A percentile compares a stretch with the other conserved stretches of the same genome.
Evolutionary conservation across 495 filamentous ascomycete species (phyloP).

Genomic region (Aspergillus egyptiacus): DNA sequence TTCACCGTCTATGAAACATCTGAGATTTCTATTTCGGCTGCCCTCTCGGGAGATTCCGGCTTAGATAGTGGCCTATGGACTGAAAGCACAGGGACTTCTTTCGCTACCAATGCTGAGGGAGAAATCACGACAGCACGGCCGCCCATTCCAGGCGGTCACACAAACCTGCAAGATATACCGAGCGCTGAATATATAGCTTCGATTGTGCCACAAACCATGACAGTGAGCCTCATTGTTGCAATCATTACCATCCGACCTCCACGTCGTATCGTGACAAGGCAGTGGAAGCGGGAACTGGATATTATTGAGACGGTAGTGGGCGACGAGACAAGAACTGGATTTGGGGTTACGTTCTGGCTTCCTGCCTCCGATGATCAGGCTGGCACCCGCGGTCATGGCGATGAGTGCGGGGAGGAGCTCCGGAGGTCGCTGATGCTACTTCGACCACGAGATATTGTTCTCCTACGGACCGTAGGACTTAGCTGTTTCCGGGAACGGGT

Average conservation of each 20-base stretch:
- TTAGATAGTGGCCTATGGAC: constrained; percentile 24
- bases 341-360: constrained; percentile 82
- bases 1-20: constrained; percentile 54
- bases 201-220: constrained; percentile 74
- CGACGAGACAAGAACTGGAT: constrained; percentile 79
- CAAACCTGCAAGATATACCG: constrained; percentile 64
- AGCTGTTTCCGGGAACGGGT: constrained; percentile 65
- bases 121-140: constrained; percentile 3
- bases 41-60: constrained; percentile 18
- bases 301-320: constrained; percentile 76
- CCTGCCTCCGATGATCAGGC: constrained; percentile 19
- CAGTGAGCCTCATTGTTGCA: constrained; percentile 69
- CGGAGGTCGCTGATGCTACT: constrained; percentile 42
- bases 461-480: constrained; percentile 72
- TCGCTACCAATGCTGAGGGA: constrained; percentile 12
- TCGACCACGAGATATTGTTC: constrained; percentile 64
- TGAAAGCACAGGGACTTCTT: constrained; percentile 23
- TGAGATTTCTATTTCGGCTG: constrained; percentile 22
- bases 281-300: constrained; percentile 46
- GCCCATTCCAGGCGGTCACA: constrained; percentile 38
- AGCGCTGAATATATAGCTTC: constrained; percentile 57
- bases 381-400: constrained; percentile 19
- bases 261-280: constrained; percentile 51
- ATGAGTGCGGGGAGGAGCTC: constrained; percentile 32
- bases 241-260: constrained; percentile 65